Evolutionary conservation across 2,329 filamentous ascomycete species (phyloP), one percentile per base, ranked within the genome.

Genomic region (Laburnicola sp.): DNA sequence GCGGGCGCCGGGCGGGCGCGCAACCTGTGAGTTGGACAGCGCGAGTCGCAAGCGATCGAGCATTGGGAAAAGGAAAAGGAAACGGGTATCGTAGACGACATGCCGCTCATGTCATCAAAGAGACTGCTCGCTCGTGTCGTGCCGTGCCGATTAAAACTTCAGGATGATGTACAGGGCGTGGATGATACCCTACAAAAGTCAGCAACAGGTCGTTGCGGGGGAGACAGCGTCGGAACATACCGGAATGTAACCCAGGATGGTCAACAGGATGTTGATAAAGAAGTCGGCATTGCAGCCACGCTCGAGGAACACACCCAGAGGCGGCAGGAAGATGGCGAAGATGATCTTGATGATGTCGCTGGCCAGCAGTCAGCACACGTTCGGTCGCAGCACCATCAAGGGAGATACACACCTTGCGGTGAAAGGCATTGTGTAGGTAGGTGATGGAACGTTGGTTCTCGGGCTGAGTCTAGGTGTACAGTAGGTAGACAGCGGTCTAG

Each of bases 151-250:
- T 75, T 90, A 95, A 74, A 91, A 93, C 78, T 93, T 94, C 68
- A 94, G 81, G 64, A 96, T 94, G 70, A 96, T 92, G 82, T 94
- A 96, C 79, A 96, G 78, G 56, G 91, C 91, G 80, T 96, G 91
- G 75, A 96, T 90, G 78, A 96, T 92, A 75, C 91, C 69, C 68
- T 71, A 41, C 22, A 0, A 2, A 0, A 43, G 56, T 69, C 41
- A 66, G 64, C 45, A 8, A 45, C 3, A 4, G 39, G 3, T 9
- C 10, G n/a, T 21, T 23, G n/a, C 6, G 7, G 2, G 25, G 6
- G 3, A 10, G 16, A 21, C 7, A 9, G 31, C 35, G 11, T 39
- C 37, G 50, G 39, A 46, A 62, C 65, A 32, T 59, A 70, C 89
- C 59, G 87, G 88, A 68, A 92, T 82, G 75, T 77, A 75, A 70